phyloP scores from a whole-genome alignment of 768 basidiomycete species.

The Suillus paluster region DNA sequence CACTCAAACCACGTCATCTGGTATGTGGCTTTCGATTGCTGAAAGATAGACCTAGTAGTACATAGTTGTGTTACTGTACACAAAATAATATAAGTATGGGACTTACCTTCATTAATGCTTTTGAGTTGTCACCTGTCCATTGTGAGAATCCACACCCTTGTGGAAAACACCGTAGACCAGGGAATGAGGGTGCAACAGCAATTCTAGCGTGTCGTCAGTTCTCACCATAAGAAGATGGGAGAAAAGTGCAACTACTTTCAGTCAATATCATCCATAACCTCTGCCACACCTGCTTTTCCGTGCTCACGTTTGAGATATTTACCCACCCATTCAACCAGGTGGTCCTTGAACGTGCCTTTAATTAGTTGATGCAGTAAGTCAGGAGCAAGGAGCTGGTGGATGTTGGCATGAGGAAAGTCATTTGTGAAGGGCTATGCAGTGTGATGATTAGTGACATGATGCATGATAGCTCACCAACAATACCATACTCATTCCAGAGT shows the following conservation, averaged over 20 bases:
- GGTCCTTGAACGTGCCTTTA: no score
- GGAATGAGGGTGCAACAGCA: conserved; percentile 30
- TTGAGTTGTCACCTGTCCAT: conserved; percentile 10
- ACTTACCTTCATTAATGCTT: conserved; percentile 36
- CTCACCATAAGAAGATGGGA: neutral
- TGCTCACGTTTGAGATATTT: no score
- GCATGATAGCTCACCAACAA: no score
- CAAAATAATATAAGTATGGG: neutral
- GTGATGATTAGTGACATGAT: no score
- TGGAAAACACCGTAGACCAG: conserved; percentile 10
- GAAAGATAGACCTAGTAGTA: conserved; percentile 35
- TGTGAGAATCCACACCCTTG: conserved; percentile 8
- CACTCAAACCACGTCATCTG: conserved; percentile 27
- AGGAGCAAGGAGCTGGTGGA: no score
- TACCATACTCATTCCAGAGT: no score
- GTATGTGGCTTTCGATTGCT: conserved; percentile 36
- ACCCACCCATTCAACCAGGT: no score
- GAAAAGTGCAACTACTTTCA: neutral
- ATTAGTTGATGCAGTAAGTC: no score
- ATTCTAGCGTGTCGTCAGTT: conserved; percentile 19
- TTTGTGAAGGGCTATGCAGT: no score
- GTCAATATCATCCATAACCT: conserved; percentile 37
- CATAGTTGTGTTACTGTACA: neutral
- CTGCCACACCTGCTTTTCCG: conserved; percentile 21
- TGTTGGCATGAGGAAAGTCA: no score